Percentiles rank a stretch among this genome's conserved stretches.
Evolutionary conservation across 1,139 yeast species (phyloP).

Genomic region (Diutina pseudorugosa): DNA sequence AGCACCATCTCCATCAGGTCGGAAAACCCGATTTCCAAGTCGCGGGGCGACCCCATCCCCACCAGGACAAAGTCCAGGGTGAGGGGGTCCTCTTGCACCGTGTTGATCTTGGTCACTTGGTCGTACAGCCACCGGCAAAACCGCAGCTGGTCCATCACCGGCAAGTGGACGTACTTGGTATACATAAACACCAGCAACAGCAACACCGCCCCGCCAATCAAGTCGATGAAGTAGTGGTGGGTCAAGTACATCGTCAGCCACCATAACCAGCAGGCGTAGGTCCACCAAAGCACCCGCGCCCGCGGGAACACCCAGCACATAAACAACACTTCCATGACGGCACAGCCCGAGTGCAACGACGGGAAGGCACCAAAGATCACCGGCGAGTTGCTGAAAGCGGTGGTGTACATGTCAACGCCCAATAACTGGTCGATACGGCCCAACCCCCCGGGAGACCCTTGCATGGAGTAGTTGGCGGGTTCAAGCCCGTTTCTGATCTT

Average conservation of each 20-base stretch:
- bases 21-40: neutral
- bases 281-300: slow-evolving; percentile 48
- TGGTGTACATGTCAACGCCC: slow-evolving; percentile 79
- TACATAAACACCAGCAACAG: slow-evolving; percentile 60
- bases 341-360: slow-evolving; percentile 86
- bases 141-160: slow-evolving; percentile 47
- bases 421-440: slow-evolving; percentile 75
- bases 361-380: slow-evolving; percentile 98
- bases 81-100: slow-evolving; percentile 24
- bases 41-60: neutral
- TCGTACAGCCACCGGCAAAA: slow-evolving; percentile 82
- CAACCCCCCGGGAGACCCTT: slow-evolving; percentile 94
- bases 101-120: slow-evolving; percentile 17
- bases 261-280: slow-evolving; percentile 87
- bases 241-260: slow-evolving; percentile 97
- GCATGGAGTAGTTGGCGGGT: slow-evolving; percentile 87
- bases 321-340: slow-evolving; percentile 86
- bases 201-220: slow-evolving; percentile 79
- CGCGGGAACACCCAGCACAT: slow-evolving; percentile 73
- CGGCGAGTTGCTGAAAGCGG: slow-evolving; percentile 79
- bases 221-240: slow-evolving; percentile 88
- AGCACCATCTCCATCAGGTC: neutral
- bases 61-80: slow-evolving; percentile 3
- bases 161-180: slow-evolving; percentile 64
- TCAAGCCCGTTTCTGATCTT: slow-evolving; percentile 72